Evolutionary conservation across 768 basidiomycete species (phyloP).

Genomic region (Aureoboletus auriporus): DNA sequence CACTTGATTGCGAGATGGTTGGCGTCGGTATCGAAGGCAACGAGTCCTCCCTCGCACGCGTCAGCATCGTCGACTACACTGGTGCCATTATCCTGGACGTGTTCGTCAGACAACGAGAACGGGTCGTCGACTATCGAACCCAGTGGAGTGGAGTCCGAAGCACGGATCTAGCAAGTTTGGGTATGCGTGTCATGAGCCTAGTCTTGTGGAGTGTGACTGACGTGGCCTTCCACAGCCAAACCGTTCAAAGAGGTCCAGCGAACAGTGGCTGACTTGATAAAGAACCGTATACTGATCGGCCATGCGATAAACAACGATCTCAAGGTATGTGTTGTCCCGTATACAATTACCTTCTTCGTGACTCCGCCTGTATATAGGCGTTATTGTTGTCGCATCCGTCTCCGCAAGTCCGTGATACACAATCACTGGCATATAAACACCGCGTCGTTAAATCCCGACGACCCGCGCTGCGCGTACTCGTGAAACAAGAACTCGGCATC

Average conservation of each 20-base stretch:
- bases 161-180: slow-evolving; percentile 68
- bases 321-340: slow-evolving; percentile 41
- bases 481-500: slow-evolving; percentile 72
- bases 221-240: slow-evolving; percentile 46
- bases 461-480: slow-evolving; percentile 77
- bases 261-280: slow-evolving; percentile 68
- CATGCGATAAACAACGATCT: slow-evolving; percentile 92
- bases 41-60: slow-evolving; percentile 84
- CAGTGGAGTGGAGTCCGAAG: slow-evolving; percentile 82
- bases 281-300: slow-evolving; percentile 79
- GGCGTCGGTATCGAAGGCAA: slow-evolving; percentile 81
- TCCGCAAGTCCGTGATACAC: slow-evolving; percentile 64
- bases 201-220: not conserved
- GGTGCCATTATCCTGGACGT: slow-evolving; percentile 78
- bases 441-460: slow-evolving; percentile 57
- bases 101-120: slow-evolving; percentile 82
- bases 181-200: slow-evolving; percentile 7
- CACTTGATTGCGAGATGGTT: slow-evolving; percentile 98
- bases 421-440: slow-evolving; percentile 55
- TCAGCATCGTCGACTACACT: slow-evolving; percentile 86
- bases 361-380: slow-evolving; percentile 30
- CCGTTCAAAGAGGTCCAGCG: slow-evolving; percentile 78
- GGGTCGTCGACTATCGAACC: slow-evolving; percentile 91
- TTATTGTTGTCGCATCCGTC: slow-evolving; percentile 71
- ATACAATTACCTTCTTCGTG: not conserved